These are phyloP conservation scores for Acacia concinna DNA, from an alignment of 331 rosid species.

Conservation along the genomic window DNA sequence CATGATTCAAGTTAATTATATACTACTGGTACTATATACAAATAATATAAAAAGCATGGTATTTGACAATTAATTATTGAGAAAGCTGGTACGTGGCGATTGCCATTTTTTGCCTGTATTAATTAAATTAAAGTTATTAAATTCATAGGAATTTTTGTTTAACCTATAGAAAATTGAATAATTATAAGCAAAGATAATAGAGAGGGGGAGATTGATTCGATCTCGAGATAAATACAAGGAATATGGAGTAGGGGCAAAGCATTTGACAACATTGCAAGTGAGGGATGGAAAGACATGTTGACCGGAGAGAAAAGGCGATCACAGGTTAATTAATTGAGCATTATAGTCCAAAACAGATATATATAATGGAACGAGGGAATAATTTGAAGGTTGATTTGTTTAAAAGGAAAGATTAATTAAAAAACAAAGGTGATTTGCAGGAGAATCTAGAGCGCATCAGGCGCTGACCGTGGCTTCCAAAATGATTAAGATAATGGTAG, in stretches of 20 bases:
- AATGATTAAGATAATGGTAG: slow-evolving; percentile 33
- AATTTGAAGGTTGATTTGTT: background rate
- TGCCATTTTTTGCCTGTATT: background rate
- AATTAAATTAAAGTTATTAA: background rate
- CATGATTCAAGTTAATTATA: background rate
- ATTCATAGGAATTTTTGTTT: background rate
- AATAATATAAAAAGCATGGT: background rate
- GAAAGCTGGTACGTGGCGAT: background rate
- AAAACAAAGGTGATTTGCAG: slow-evolving; percentile 46
- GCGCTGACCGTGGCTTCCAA: slow-evolving; percentile 71
- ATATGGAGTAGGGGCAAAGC: slow-evolving; percentile 53
- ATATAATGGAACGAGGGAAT: background rate
- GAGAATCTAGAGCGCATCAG: slow-evolving; percentile 82
- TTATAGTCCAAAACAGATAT: slow-evolving; percentile 31
- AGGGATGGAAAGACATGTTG: slow-evolving; percentile 54
- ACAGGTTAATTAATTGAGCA: slow-evolving; percentile 16
- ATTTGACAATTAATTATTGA: background rate
- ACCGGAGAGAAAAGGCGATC: slow-evolving; percentile 40
- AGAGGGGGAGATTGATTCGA: background rate
- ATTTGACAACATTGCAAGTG: slow-evolving; percentile 50
- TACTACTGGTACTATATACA: too few relatives aligned
- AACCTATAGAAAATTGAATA: too few relatives aligned
- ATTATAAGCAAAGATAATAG: background rate
- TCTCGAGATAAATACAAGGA: slow-evolving; percentile 55
- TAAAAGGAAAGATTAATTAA: background rate